Conservation (phyloP, 208 protist species). For the Acanthamoeba castellanii region DNA sequence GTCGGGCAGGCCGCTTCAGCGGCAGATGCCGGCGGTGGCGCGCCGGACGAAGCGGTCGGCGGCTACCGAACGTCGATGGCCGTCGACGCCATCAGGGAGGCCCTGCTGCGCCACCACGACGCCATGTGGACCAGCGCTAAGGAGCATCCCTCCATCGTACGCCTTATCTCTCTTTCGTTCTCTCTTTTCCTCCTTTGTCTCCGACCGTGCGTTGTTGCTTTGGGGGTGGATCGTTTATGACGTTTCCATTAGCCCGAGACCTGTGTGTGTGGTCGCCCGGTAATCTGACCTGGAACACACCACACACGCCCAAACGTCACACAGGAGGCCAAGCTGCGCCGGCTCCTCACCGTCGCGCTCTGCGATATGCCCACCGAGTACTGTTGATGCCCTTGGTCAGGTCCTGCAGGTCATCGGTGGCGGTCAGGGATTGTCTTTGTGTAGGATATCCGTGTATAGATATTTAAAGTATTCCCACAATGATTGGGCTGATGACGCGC, state of each 20-base stretch:
- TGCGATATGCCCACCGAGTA: constrained; percentile 10
- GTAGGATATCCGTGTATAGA: no score
- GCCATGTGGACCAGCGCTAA: neutral
- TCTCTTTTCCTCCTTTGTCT: no score
- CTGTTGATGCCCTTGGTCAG: neutral
- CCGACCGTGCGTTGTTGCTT: no score
- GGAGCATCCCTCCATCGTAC: neutral
- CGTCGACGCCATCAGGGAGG: neutral
- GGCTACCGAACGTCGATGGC: neutral
- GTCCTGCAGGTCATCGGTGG: no score
- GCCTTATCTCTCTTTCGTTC: no score
- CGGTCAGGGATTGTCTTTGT: no score
- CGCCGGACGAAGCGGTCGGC: neutral
- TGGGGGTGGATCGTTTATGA: no score
- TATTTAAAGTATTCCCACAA: no score
- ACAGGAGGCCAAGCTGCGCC: neutral
- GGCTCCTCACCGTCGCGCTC: neutral
- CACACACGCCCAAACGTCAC: neutral
- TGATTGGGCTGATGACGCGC: no score
- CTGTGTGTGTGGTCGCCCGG: neutral
- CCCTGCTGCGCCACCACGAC: neutral
- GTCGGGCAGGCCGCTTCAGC: neutral
- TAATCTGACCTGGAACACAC: neutral
- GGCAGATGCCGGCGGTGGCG: neutral
- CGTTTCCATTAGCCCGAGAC: neutral